These are phyloP conservation scores for Sporothrix humicola DNA, from an alignment of 2,329 filamentous ascomycete genomes.

Conservation along the genomic window DNA sequence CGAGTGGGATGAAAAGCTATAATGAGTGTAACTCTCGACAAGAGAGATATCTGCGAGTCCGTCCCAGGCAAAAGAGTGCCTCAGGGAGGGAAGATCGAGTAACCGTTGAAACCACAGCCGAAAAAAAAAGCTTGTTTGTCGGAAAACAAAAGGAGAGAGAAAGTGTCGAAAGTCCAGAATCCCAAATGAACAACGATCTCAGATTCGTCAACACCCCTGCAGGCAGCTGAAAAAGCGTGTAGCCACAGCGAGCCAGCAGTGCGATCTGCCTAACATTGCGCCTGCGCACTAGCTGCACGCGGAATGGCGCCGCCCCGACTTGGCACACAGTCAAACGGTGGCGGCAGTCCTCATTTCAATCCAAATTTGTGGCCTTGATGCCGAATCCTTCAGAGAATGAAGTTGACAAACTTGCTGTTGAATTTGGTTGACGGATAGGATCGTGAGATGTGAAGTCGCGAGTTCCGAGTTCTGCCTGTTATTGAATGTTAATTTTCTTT, in stretches of 20 bases:
- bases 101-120: neutral
- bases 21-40: neutral
- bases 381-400: neutral
- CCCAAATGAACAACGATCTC: neutral
- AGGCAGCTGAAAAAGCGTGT: conserved; percentile 13
- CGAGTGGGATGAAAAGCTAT: neutral
- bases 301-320: conserved; percentile 14
- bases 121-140: neutral
- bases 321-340: conserved; percentile 9
- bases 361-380: neutral
- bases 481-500: neutral
- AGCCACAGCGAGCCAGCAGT: neutral
- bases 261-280: neutral
- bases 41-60: neutral
- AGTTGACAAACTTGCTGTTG: neutral
- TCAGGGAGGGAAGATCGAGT: neutral
- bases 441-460: neutral
- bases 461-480: neutral
- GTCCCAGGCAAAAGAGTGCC: conserved; percentile 14
- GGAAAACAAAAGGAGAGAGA: neutral
- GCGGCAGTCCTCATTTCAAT: neutral
- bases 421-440: neutral
- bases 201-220: conserved; percentile 16
- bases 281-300: conserved; percentile 27
- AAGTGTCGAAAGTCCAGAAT: neutral